These are phyloP conservation scores for Colletotrichum aenigma DNA, from an alignment of 2,329 filamentous ascomycete species.

Conservation along the genomic window DNA sequence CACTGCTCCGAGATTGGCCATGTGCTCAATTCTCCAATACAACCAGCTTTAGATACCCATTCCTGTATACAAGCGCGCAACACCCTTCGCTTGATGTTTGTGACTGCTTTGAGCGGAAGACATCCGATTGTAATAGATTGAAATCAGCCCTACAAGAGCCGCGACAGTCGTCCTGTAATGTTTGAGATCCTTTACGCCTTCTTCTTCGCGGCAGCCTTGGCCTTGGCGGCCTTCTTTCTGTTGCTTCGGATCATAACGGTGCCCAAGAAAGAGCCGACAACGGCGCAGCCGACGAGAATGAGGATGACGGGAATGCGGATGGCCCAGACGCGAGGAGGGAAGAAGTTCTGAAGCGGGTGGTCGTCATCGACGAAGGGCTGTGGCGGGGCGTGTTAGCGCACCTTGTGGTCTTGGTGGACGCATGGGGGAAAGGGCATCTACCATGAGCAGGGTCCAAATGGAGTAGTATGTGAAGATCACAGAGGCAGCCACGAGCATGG, in stretches of 20 bases:
- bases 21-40: conserved; percentile 10
- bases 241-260: conserved; percentile 99
- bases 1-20: background rate
- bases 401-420: background rate
- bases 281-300: conserved; percentile 86
- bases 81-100: background rate
- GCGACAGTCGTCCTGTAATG: background rate
- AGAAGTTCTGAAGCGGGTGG: conserved; percentile 92
- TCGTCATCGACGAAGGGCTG: conserved; percentile 97
- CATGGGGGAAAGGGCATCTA: conserved; percentile 45
- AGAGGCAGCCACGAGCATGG: conserved; percentile 70
- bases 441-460: conserved; percentile 97
- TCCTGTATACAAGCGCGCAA: background rate
- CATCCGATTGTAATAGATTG: background rate
- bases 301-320: conserved; percentile 98
- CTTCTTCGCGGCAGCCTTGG: conserved; percentile 83
- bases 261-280: conserved; percentile 94
- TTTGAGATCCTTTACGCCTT: conserved; percentile 66
- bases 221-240: conserved; percentile 95
- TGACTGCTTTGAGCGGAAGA: background rate
- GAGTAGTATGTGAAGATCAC: conserved; percentile 86
- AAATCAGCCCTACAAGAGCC: background rate
- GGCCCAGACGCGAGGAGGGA: conserved; percentile 97
- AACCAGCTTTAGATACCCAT: conserved; percentile 19
- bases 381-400: conserved; percentile 15